Evolutionary conservation across 1,284 basidiomycete genomes (phyloP), one percentile per base, ranked within the genome.

Genomic region (Chiua sp.): DNA sequence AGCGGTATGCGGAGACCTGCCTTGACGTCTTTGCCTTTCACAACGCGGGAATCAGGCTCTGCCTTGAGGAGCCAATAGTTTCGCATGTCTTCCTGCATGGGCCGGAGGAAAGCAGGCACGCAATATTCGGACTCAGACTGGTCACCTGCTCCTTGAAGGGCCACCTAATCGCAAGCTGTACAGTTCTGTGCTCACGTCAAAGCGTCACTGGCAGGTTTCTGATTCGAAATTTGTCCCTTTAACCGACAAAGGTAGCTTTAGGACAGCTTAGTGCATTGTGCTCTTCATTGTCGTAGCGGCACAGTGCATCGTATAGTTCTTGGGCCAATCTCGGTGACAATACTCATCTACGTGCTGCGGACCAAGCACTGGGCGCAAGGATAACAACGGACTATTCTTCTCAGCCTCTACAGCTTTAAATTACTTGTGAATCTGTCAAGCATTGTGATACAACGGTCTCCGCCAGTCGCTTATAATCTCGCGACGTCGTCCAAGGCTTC

Each of bases 21-120:
- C 83, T 94, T 94, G 66, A 96, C 92, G 69, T 96, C 93, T 72
- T 92, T 94, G 42, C 93, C 94, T 71, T 94, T 96, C 42, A 93
- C 92, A 50, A 96, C 76, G 57, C 94, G 86, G 37, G 91, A 88
- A 67, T 96, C 90, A 26, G 94, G 94, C 76, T 96, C 94, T 10
- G 94, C 94, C 76, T 97, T 97, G 81, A 96, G 87, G 23, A 97
- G 82, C 93, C 94, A 96, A 73, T 82, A 82, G 52, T 73, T 79
- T 46, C 5, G 60, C 7, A 55, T 53, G 22, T 26, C n/a, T 30
- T 59, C 12, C 42, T 48, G 42, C 61, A 69, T 66, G 37, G 37
- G 20, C 37, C 37, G 8, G 20, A 20, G 20, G 16, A 4, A 39
- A 39, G 42, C 15, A n/a, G 42, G 30, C 6, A 46, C 8, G 18